Conservation (phyloP, 2,329 filamentous ascomycete species). For the Aspergillus sp. region DNA sequence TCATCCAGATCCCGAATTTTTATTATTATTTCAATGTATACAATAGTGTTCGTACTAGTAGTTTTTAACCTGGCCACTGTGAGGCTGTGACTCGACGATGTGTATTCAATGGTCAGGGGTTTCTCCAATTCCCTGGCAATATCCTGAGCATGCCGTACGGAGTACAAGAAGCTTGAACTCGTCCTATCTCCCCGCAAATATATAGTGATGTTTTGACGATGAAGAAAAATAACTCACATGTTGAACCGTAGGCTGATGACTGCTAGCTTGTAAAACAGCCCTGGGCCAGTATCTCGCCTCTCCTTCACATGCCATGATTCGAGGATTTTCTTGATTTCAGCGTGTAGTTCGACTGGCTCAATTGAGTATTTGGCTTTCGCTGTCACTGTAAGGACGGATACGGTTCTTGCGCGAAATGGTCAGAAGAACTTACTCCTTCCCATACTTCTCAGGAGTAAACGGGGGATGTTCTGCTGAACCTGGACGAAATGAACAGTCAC, state of each 20-base stretch:
- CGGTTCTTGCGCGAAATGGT: background rate
- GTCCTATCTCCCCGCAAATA: conserved; percentile 21
- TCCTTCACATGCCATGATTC: too few relatives aligned
- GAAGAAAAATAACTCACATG: conserved; percentile 18
- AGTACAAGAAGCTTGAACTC: conserved; percentile 25
- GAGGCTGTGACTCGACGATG: conserved; percentile 2
- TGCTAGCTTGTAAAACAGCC: conserved; percentile 20
- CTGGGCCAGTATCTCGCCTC: background rate
- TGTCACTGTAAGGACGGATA: background rate
- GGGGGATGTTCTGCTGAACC: background rate
- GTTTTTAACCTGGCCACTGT: background rate
- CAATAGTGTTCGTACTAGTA: background rate
- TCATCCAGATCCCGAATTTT: background rate
- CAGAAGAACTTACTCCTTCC: background rate
- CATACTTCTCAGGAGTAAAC: background rate
- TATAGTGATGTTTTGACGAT: conserved; percentile 14
- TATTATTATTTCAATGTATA: background rate
- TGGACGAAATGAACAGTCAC: background rate
- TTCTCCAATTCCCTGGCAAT: background rate
- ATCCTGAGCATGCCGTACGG: conserved; percentile 13
- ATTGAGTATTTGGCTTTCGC: too few relatives aligned
- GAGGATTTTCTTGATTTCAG: too few relatives aligned
- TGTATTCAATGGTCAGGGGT: conserved; percentile 13
- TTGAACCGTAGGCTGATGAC: conserved; percentile 10
- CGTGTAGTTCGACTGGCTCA: too few relatives aligned